Percentiles rank a stretch among this genome's conserved stretches.
phyloP scores from a whole-genome alignment of 2,329 filamentous ascomycete genomes.

The Colletotrichum sojae region DNA sequence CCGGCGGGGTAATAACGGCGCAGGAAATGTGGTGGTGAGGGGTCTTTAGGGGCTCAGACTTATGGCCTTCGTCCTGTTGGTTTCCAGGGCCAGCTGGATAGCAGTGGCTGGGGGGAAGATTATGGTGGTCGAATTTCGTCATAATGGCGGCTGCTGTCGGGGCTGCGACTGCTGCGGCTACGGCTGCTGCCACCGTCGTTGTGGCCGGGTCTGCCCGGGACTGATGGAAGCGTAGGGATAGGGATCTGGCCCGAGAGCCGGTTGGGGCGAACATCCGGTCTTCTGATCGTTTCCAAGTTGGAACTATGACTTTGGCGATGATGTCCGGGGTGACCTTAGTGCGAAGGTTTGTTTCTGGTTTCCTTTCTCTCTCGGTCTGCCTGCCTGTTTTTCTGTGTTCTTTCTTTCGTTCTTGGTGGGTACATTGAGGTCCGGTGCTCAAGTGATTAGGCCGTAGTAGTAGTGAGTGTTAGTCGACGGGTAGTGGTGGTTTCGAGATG shows the following conservation, averaged over 20 bases:
- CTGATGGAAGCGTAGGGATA: slow-evolving; percentile 30
- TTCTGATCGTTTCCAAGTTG: slow-evolving; percentile 18
- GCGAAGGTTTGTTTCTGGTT: too few relatives aligned
- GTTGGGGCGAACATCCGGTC: slow-evolving; percentile 31
- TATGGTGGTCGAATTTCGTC: slow-evolving; percentile 32
- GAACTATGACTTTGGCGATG: neutral
- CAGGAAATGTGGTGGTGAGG: slow-evolving; percentile 27
- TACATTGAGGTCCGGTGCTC: neutral
- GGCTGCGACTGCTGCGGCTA: slow-evolving; percentile 20
- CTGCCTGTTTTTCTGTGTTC: too few relatives aligned
- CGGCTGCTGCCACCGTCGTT: neutral
- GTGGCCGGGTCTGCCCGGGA: slow-evolving; percentile 24
- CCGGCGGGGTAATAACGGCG: slow-evolving; percentile 38
- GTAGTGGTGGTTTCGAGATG: neutral
- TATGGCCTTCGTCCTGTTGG: too few relatives aligned
- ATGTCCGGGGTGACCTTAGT: too few relatives aligned
- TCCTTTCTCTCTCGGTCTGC: too few relatives aligned
- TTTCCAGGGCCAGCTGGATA: slow-evolving; percentile 1
- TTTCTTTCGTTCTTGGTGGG: neutral
- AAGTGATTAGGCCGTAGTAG: neutral
- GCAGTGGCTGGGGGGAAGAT: neutral
- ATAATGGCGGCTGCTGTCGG: slow-evolving; percentile 31
- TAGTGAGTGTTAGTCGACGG: neutral
- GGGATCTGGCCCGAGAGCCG: slow-evolving; percentile 35
- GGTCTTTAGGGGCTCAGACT: slow-evolving; percentile 26